Evolutionary conservation across 805 yeast genomes (phyloP), one percentile per base, ranked within the genome.

Genomic region (Cyberlindnera galapagoensis): DNA sequence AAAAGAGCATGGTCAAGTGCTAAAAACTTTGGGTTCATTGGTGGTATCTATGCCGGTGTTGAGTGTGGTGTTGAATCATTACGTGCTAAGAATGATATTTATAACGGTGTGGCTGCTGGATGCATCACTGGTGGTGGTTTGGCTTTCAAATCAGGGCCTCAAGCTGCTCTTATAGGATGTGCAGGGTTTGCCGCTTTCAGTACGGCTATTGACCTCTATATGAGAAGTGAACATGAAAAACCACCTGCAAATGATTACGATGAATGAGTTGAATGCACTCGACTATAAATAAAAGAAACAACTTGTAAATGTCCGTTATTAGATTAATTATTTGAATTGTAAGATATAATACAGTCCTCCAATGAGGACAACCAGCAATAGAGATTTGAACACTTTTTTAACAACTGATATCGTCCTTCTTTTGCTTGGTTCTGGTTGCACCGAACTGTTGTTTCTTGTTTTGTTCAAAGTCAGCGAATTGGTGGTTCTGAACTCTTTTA

Each of bases 141-240:
- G 32, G 94, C 97, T 2, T 71, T 83, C 46, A 85, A 82, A 53
- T 76, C 92, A 29, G 98, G 98, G 1, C 98, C 98, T 1, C 87
- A 80, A 48, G 94, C 95, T 18, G 92, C 95, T 0, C 48, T 77
- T 17, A 56, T 88, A 37, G 98, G 98, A 1, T 92, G 97, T 67
- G 96, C 94, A 18, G 98, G 97, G 7, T 92, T 92, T 63, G 97
- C 97, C 3, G 95, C 92, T 7, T 92, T 92, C 57, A 80, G 94
- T 35, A 78, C 86, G 4, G 95, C 94, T 6, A 75, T 88, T 38
- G 96, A 88, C 54, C 55, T 82, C 44, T 88, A 88, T 49, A 70
- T 88, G 80, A 73, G 88, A 46, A 76, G 83, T 47, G 97, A 87
- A 45, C 71, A 79, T 52, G 77, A 79, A 4, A 71, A 72, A 29